Base-by-base conservation (phyloP, 1,139 yeast genomes). In the Protomyces inouyei region DNA sequence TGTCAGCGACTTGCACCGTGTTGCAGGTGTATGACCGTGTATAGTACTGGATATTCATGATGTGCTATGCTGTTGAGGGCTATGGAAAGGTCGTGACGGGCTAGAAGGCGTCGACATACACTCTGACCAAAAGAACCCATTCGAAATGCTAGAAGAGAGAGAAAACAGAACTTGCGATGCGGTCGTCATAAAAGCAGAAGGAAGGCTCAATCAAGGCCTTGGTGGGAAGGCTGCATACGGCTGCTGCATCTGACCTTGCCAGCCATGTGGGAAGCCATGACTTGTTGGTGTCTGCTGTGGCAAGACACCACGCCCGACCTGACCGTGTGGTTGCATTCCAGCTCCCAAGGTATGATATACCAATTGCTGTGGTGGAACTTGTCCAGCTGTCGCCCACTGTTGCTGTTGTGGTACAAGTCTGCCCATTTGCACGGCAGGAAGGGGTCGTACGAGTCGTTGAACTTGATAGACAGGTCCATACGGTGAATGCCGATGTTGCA, bases 391-490 rank as follows among this genome's bases (percentile, higher is more conserved):
- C 48, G 23, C 21, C 25, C 9, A 18, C 18, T 43, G 48, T 16
- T 18, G 25, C 48, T 43, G 48, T 18, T 43, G 48, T 21, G 21
- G 48, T 21, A 25, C 25, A 9, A 16, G 21, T 5, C 25, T 12
- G 23, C 48, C 48, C 48, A 43, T 43, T 2, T 43, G 48, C 1
- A 18, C 12, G 5, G 48, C 25, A 18, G 48, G 48, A 5, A 43
- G 23, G 3, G 48, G 48, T 21, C 48, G 23, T 18, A 52, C 57
- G 35, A 60, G 55, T 45, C 52, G 43, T 23, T 60, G 60, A 8
- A 60, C 64, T 14, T 52, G 60, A 18, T 54, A 57, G 16, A 60
- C 55, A 12, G 64, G 64, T 3, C 59, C 64, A 55, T 60, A 60
- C 3, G 64, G 64, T 12, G 64, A 60, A 51, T 55, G 51, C 38